Evolutionary conservation across 2,329 filamentous ascomycete species (phyloP).

Genomic region (Pseudogymnoascus sp.): DNA sequence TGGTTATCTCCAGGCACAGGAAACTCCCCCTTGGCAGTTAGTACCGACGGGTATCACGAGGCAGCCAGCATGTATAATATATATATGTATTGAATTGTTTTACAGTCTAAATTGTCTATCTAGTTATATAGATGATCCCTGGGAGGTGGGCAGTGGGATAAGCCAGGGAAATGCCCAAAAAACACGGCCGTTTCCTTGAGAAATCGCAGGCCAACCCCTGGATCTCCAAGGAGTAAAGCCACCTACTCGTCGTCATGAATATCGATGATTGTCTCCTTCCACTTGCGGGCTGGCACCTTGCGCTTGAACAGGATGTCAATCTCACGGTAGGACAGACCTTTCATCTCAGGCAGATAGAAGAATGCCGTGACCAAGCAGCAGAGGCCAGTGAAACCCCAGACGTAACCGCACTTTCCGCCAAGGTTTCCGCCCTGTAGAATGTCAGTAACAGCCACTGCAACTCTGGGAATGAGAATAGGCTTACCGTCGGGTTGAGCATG

Average conservation of each 20-base stretch:
- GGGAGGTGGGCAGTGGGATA: background rate
- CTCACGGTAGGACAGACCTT: conserved; percentile 36
- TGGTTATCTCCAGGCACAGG: background rate
- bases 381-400: background rate
- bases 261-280: conserved; percentile 46
- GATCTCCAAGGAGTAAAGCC: conserved; percentile 3
- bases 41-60: background rate
- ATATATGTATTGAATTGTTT: background rate
- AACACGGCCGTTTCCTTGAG: background rate
- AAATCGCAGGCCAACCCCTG: background rate
- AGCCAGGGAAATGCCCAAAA: background rate
- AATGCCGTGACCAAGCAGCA: conserved; percentile 15
- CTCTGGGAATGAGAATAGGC: conserved; percentile 14
- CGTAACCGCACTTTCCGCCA: background rate
- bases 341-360: conserved; percentile 42
- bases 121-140: background rate
- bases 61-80: background rate
- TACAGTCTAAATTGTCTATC: background rate
- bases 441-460: conserved; percentile 21
- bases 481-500: conserved; percentile 49
- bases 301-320: conserved; percentile 40
- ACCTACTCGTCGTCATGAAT: conserved; percentile 54
- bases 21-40: background rate
- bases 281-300: conserved; percentile 29
- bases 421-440: conserved; percentile 7